Evolutionary conservation across 2,329 filamentous ascomycete species (phyloP), one percentile per base, ranked within the genome.

Genomic region (Fusarium papillatum): DNA sequence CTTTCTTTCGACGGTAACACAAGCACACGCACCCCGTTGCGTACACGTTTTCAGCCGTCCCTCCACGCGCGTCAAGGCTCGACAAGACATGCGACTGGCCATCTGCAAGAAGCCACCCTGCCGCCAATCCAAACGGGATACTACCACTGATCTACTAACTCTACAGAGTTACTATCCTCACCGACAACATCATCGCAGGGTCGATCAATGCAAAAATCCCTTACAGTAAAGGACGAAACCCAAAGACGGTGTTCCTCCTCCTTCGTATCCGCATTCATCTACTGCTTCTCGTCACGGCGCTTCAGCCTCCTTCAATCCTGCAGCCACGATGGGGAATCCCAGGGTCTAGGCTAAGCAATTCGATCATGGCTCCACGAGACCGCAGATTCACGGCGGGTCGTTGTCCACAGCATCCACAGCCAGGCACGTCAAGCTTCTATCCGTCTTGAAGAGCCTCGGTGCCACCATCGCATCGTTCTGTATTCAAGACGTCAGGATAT

Each of bases 361-460:
- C 41, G 39, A 67, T 76, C 43, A 70, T 53, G 59, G 74, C 43
- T 76, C 74, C 70, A 74, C 69, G 65, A 62, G 46, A 64, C 48
- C 22, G 43, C 64, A 62, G 43, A 61, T 31, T 63, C 68, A 53
- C 29, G 46, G 29, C 59, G 46, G 57, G 46, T 57, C 62, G 34
- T 61, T 65, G n/a, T 66, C 63, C n/a, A 46, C 60, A 57, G 24
- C 50, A 57, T 39, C 68, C 63, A 60, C 63, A 29, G 16, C 39
- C 63, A 57, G 48, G 48, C 24, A 57, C 48, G 13, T 24, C 63
- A 57, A 57, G 31, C n/a, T 22, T 61, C 17, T 61, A 31, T 41
- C 36, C 53, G 29, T 38, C 60, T 38, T 48, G 59, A 64, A 67
- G 17, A 39, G 22, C 19, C 34, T 69, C 38, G 38, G 46, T 70